Evolutionary conservation across 306 rosid species (phyloP).

Genomic region (Inga oerstediana): DNA sequence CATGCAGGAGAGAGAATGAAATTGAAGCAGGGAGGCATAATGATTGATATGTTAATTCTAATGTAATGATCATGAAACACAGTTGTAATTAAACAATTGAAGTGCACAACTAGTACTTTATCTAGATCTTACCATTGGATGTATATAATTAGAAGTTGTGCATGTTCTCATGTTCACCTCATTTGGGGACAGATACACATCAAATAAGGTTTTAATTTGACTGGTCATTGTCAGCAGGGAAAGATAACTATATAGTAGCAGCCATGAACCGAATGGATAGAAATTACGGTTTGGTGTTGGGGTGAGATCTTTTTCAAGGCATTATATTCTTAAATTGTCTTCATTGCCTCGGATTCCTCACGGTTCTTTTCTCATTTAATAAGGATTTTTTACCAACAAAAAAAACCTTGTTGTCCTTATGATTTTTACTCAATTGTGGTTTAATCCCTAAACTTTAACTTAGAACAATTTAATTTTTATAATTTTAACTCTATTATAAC

Average conservation of each 20-base stretch:
- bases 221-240: conserved; percentile 38
- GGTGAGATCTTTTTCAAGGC: conserved; percentile 33
- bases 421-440: no score
- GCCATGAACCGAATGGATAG: conserved; percentile 34
- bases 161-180: not conserved
- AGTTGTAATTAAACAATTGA: not conserved
- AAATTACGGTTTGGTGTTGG: conserved; percentile 37
- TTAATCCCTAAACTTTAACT: no score
- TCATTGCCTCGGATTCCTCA: conserved; percentile 35
- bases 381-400: no score
- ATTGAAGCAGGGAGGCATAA: conserved; percentile 12
- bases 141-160: not conserved
- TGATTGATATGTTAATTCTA: conserved; percentile 21
- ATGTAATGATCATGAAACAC: not conserved
- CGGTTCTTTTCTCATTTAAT: not conserved
- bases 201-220: conserved; percentile 32
- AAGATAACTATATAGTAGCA: conserved; percentile 21
- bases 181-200: not conserved
- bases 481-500: no score
- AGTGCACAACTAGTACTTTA: not conserved
- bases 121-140: conserved; percentile 27
- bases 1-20: not conserved
- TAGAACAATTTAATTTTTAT: no score
- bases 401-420: no score
- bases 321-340: conserved; percentile 57